phyloP scores from a whole-genome alignment of 306 rosid species.

The Rosa chinensis region DNA sequence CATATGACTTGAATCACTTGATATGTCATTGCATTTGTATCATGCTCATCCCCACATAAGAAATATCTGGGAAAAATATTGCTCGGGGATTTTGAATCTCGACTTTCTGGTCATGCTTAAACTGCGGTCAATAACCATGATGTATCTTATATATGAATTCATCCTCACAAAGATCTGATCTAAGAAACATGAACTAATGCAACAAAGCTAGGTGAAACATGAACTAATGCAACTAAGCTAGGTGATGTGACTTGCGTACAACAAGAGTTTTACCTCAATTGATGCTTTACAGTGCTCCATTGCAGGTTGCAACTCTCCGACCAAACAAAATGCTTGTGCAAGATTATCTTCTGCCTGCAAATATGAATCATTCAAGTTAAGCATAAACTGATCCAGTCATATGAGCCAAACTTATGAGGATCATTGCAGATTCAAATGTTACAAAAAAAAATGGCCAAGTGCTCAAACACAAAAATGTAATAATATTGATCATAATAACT shows the following conservation, averaged over 20 bases:
- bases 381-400: not conserved
- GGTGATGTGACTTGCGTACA: not conserved
- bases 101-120: not conserved
- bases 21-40: no score
- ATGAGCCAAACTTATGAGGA: not conserved
- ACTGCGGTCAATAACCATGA: not conserved
- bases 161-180: not conserved
- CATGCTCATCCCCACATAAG: no score
- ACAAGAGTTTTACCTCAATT: constrained; percentile 48
- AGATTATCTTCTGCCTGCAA: constrained; percentile 83
- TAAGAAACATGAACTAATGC: constrained; percentile 2
- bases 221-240: constrained; percentile 1
- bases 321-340: constrained; percentile 71
- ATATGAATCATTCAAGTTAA: constrained; percentile 22
- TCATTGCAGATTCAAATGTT: not conserved
- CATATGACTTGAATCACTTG: no score
- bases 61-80: no score
- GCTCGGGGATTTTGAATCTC: no score
- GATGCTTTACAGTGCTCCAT: constrained; percentile 77
- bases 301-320: constrained; percentile 55
- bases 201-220: not conserved
- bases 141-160: not conserved
- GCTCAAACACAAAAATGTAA: not conserved
- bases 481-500: not conserved
- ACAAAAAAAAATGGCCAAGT: not conserved